Percentiles rank a stretch among this genome's conserved stretches.
Evolutionary conservation across 1,139 yeast species (phyloP).

Genomic region (Zygosaccharomyces sapae): DNA sequence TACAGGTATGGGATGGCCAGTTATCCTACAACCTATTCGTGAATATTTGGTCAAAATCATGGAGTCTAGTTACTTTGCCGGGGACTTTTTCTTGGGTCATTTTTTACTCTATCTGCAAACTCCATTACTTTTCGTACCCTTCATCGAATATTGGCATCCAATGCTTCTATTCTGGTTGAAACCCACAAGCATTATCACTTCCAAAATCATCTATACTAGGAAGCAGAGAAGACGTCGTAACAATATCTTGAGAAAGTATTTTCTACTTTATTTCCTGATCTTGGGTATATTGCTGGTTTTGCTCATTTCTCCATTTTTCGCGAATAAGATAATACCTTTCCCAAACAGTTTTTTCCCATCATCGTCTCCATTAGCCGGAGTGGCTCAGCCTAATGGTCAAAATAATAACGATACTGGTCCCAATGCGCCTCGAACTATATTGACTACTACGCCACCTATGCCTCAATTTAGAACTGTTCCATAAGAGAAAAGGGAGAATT

Average conservation of each 20-base stretch:
- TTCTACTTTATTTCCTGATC: constrained; percentile 43
- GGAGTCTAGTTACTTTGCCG: constrained; percentile 65
- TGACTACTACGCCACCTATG: constrained; percentile 30
- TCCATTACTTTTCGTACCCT: constrained; percentile 66
- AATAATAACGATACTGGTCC: constrained; percentile 61
- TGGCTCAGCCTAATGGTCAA: constrained; percentile 56
- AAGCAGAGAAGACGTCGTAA: constrained; percentile 39
- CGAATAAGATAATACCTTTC: constrained; percentile 27
- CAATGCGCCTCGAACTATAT: constrained; percentile 32
- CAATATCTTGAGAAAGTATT: constrained; percentile 40
- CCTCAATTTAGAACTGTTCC: constrained; percentile 29
- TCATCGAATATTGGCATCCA: constrained; percentile 72
- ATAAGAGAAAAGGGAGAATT: constrained; percentile 5
- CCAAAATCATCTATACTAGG: constrained; percentile 40
- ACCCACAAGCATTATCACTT: constrained; percentile 53
- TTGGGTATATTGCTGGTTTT: constrained; percentile 39
- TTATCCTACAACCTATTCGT: constrained; percentile 61
- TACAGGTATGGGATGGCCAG: constrained; percentile 55
- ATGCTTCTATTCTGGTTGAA: constrained; percentile 75
- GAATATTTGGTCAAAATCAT: constrained; percentile 64
- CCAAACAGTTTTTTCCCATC: constrained; percentile 20
- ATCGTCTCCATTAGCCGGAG: constrained; percentile 32
- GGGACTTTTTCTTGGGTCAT: constrained; percentile 71
- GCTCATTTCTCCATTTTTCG: constrained; percentile 44
- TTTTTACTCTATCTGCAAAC: constrained; percentile 53